Base-by-base conservation (phyloP, 2,329 filamentous ascomycete species). In the Coniosporium tulheliwenetii region DNA sequence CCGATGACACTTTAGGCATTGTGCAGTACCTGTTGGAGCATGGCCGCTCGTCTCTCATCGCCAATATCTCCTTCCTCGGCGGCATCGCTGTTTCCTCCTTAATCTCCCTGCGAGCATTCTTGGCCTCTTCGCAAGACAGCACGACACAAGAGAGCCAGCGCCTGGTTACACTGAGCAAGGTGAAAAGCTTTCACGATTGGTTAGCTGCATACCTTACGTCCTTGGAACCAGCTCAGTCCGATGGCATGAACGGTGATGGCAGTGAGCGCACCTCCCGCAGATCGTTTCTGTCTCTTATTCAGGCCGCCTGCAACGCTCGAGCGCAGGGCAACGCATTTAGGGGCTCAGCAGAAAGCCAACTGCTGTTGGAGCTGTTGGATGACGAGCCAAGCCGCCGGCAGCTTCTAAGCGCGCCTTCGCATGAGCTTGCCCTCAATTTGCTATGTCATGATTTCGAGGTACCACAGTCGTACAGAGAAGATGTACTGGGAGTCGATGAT, bases 81-180 rank as follows among this genome's bases (percentile, higher is more conserved):
- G 89, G 87, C 0, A 81, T 87, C 47, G 73, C 81, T 1, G 64
- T 95, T 13, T 85, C 85, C 1, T 81, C 82, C 0, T 64, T 96
- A 3, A 77, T 86, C 2, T 86, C 85, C 2, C 66, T 96, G 14
- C 73, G 79, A 36, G 72, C 78, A 8, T 87, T 94, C 51, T 64
- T 93, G 12, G 73, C 78, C 36, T 81, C 79, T 1, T 77, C 74
- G 30, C 80, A 86, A 50, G 77, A 82, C 10, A 85, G 77, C 50
- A 89, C 81, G 3, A 89, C 84, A 0, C 85, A 94, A 50, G 84
- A 93, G 54, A 85, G 73, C 44, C 84, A 94, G 50, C 82, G 89
- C 56, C 73, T 73, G 47, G 72, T 73, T 5, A 93, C 85, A 1
- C 77, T 86, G 65, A 75, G 68, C 44, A 89, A 81, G 51, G 81